phyloP scores from a whole-genome alignment of 78 protist species.

The Pigoraptor vietnamica region DNA sequence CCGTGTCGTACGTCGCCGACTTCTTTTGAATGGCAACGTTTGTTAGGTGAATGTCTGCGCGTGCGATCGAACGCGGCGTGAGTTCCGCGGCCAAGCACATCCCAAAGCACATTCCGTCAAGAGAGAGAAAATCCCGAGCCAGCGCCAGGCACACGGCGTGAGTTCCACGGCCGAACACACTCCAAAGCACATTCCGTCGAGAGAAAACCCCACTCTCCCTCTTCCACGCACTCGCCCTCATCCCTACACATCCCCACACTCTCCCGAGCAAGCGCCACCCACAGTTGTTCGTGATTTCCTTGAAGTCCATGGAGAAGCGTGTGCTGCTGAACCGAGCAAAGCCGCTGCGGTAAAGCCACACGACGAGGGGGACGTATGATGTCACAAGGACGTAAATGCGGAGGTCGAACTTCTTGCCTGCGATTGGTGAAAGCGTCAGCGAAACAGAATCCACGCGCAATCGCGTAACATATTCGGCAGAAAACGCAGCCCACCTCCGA shows the following conservation, averaged over 20 bases:
- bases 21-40: slow-evolving; percentile 85
- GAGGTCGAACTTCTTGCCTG: slow-evolving; percentile 71
- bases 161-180: no score
- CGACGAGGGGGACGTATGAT: slow-evolving; percentile 53
- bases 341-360: slow-evolving; percentile 68
- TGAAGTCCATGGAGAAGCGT: slow-evolving; percentile 27
- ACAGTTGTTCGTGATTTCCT: neutral
- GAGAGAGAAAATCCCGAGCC: no score
- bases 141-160: no score
- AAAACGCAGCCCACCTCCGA: neutral
- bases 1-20: neutral
- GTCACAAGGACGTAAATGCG: slow-evolving; percentile 61
- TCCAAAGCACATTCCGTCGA: no score
- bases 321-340: slow-evolving; percentile 73
- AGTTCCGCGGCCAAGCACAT: no score
- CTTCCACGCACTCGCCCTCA: no score
- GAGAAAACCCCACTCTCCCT: no score
- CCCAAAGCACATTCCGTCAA: no score
- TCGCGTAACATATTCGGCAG: neutral
- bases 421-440: slow-evolving; percentile 36
- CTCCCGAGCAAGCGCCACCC: no score
- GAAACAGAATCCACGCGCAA: neutral
- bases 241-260: no score
- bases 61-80: no score
- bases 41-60: slow-evolving; percentile 62